These are phyloP conservation scores for Lunularia cruciata DNA, from an alignment of 225 moss, liverwort and hornwort species.

Conservation along the genomic window DNA sequence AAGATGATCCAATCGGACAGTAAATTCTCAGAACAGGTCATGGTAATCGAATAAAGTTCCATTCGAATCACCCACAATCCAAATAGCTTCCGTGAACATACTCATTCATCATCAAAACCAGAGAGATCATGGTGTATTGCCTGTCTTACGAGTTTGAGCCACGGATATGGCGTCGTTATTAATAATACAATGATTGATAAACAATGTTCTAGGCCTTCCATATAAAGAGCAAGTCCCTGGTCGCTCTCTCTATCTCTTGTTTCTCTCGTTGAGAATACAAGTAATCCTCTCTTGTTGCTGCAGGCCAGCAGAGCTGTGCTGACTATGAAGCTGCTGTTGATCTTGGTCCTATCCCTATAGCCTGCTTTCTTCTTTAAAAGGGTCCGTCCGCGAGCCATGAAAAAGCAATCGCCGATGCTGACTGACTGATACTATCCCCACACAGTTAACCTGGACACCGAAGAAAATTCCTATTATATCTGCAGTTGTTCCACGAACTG, in stretches of 20 bases:
- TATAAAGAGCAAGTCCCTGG: slow-evolving; percentile 14
- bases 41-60: no score
- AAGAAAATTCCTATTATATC: slow-evolving; percentile 15
- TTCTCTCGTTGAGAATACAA: slow-evolving; percentile 18
- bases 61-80: no score
- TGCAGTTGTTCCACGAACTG: neutral
- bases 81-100: no score
- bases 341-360: slow-evolving; percentile 16
- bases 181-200: slow-evolving; percentile 31
- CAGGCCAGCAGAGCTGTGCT: slow-evolving; percentile 1
- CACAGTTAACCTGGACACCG: slow-evolving; percentile 18
- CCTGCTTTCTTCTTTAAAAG: slow-evolving; percentile 15
- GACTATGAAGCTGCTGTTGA: neutral
- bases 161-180: slow-evolving; percentile 32
- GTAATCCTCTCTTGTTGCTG: slow-evolving; percentile 10
- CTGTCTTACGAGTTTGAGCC: slow-evolving; percentile 14
- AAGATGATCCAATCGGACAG: no score
- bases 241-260: neutral
- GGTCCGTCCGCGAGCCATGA: slow-evolving; percentile 26
- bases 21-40: no score
- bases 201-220: slow-evolving; percentile 30
- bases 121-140: neutral
- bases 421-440: neutral
- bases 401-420: slow-evolving; percentile 25
- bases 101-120: no score